Percentiles rank a stretch among this genome's conserved stretches.
Evolutionary conservation across 1,139 yeast species (phyloP).

Genomic region (Kodamaea ohmeri): DNA sequence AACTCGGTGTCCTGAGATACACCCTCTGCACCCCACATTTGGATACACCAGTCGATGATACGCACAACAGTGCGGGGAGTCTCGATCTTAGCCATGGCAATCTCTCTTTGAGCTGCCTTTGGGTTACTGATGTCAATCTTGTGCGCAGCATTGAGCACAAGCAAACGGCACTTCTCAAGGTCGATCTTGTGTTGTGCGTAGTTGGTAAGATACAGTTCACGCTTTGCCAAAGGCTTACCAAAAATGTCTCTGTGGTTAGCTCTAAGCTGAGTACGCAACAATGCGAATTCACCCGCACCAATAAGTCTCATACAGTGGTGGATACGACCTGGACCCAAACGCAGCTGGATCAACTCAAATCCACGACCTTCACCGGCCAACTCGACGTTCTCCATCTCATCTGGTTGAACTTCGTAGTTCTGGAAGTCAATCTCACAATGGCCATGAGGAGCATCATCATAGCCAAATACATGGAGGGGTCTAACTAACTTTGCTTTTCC

Average conservation of each 20-base stretch:
- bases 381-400: slow-evolving; percentile 37
- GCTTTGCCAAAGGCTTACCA: slow-evolving; percentile 52
- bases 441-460: slow-evolving; percentile 75
- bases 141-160: slow-evolving; percentile 66
- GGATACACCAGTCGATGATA: slow-evolving; percentile 66
- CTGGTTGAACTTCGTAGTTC: slow-evolving; percentile 47
- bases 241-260: slow-evolving; percentile 57
- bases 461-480: slow-evolving; percentile 60
- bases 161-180: slow-evolving; percentile 54
- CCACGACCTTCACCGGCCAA: slow-evolving; percentile 59
- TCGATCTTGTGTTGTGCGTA: slow-evolving; percentile 60
- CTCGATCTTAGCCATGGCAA: slow-evolving; percentile 67
- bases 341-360: slow-evolving; percentile 65
- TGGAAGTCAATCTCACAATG: slow-evolving; percentile 62
- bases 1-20: slow-evolving; percentile 62
- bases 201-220: slow-evolving; percentile 52
- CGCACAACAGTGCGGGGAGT: slow-evolving; percentile 57
- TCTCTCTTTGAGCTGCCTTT: slow-evolving; percentile 56
- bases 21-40: slow-evolving; percentile 70
- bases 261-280: slow-evolving; percentile 50
- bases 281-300: slow-evolving; percentile 65
- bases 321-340: slow-evolving; percentile 71
- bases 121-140: slow-evolving; percentile 58
- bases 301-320: slow-evolving; percentile 74
- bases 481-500: slow-evolving; percentile 53